Evolutionary conservation across 2,329 filamentous ascomycete genomes (phyloP), one percentile per base, ranked within the genome.

Genomic region (Diaporthe sp.): DNA sequence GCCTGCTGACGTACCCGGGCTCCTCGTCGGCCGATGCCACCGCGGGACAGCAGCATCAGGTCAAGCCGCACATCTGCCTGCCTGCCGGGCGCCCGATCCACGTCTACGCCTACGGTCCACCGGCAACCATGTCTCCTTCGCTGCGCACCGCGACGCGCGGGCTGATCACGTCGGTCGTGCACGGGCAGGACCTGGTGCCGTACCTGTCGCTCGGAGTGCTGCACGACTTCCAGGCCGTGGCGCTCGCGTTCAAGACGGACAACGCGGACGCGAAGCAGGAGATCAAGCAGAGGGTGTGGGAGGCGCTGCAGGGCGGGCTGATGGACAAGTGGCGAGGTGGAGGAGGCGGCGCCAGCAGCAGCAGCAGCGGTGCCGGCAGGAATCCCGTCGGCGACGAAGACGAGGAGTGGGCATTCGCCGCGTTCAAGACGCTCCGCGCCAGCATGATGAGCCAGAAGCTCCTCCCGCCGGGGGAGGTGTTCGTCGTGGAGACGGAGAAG

Each of bases 71-170:
- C 47, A 82, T 91, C 42, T 87, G 86, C 25, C 86, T 95, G 0
- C 94, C 94, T 0, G 78, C 92, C 0, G 91, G 92, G 22, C 89
- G 94, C 0, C 92, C 92, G 4, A 93, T 95, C 27, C 94, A 96
- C 78, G 94, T 95, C 17, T 96, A 94, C 80, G 92, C 94, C 9
- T 96, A 95, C 80, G 94, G 94, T 0, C 92, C 93, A 2, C 93
- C 93, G 0, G 90, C 92, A 0, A 93, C 92, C 19, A 91, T 95
- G 88, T 94, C 92, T 0, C 87, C 92, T 0, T 89, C 91, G 2
- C 87, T 96, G 10, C 90, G 93, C 55, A 89, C 89, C 74, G 92
- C 92, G 15, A 95, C 94, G 0, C 88, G 92, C 19, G 93, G 93
- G 1, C 87, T 96, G 10, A 92, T 96, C 75, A 96, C 94, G 3